phyloP scores from a whole-genome alignment of 2,329 filamentous ascomycete species.

The Cytospora piceicola region DNA sequence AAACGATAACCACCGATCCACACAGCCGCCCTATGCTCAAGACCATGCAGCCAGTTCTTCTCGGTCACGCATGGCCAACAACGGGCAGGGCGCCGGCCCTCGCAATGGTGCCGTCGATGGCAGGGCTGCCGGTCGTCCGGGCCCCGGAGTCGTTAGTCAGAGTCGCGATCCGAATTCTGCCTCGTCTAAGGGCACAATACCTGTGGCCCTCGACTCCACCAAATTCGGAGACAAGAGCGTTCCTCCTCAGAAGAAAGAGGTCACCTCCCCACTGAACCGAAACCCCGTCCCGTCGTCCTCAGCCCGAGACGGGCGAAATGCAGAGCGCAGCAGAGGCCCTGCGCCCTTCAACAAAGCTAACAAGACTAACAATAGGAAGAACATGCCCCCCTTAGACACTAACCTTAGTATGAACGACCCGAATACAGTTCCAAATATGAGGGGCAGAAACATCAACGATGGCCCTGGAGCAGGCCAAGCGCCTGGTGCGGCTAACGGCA shows the following conservation, averaged over 20 bases:
- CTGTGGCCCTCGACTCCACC: neutral
- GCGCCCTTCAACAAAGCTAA: slow-evolving; percentile 3
- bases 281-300: neutral
- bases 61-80: slow-evolving; percentile 8
- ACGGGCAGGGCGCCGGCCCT: neutral
- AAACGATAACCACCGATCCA: slow-evolving; percentile 4
- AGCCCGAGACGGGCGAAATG: neutral
- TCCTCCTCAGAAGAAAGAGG: slow-evolving; percentile 1
- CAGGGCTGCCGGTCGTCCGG: slow-evolving; percentile 7
- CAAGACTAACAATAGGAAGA: neutral
- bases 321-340: slow-evolving; percentile 1
- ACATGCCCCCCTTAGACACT: neutral
- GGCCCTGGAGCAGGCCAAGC: neutral
- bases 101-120: neutral
- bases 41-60: slow-evolving; percentile 18
- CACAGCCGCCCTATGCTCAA: neutral
- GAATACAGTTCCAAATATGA: neutral
- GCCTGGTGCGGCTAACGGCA: slow-evolving; percentile 3
- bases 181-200: slow-evolving; percentile 4
- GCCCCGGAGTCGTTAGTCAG: slow-evolving; percentile 1
- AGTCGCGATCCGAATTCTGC: neutral
- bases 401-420: slow-evolving; percentile 8
- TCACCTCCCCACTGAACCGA: neutral
- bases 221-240: slow-evolving; percentile 9
- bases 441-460: neutral